Conservation (phyloP, 2,329 filamentous ascomycete species). For the Pseudogymnoascus sp. region DNA sequence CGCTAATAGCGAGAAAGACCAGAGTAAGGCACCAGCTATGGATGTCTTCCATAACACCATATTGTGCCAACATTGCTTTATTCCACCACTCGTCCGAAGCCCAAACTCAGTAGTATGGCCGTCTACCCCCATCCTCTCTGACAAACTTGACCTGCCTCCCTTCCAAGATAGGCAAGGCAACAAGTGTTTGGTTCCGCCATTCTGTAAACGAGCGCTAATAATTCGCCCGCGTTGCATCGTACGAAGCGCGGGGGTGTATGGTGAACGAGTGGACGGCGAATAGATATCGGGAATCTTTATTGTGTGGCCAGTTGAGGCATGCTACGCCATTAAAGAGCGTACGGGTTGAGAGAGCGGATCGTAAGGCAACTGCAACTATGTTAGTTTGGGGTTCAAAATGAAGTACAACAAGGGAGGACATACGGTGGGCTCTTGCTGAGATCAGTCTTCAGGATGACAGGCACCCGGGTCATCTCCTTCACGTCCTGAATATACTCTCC, state of each 20-base stretch:
- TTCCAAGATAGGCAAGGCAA: neutral
- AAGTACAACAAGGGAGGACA: slow-evolving; percentile 40
- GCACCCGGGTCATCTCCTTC: slow-evolving; percentile 92
- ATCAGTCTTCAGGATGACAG: slow-evolving; percentile 98
- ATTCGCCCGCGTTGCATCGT: neutral
- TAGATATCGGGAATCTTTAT: neutral
- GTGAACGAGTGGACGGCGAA: slow-evolving; percentile 2
- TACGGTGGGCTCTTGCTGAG: slow-evolving; percentile 98
- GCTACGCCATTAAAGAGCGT: slow-evolving; percentile 44
- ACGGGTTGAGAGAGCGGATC: slow-evolving; percentile 76
- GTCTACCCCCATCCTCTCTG: neutral
- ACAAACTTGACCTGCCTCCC: neutral
- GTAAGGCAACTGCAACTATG: slow-evolving; percentile 57
- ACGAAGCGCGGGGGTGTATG: slow-evolving; percentile 1
- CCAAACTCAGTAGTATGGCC: slow-evolving; percentile 2
- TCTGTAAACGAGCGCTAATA: slow-evolving; percentile 5
- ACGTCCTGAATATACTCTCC: slow-evolving; percentile 98
- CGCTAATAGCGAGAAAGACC: slow-evolving; percentile 6
- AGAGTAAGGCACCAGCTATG: neutral
- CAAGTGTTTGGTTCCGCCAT: slow-evolving; percentile 1
- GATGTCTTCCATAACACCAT: neutral
- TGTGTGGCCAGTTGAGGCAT: neutral
- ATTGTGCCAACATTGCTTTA: slow-evolving; percentile 6
- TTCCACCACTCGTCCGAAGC: neutral
- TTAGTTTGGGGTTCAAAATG: slow-evolving; percentile 30